Base-by-base conservation (phyloP, 768 basidiomycete genomes). In the Coprinopsis sp. region DNA sequence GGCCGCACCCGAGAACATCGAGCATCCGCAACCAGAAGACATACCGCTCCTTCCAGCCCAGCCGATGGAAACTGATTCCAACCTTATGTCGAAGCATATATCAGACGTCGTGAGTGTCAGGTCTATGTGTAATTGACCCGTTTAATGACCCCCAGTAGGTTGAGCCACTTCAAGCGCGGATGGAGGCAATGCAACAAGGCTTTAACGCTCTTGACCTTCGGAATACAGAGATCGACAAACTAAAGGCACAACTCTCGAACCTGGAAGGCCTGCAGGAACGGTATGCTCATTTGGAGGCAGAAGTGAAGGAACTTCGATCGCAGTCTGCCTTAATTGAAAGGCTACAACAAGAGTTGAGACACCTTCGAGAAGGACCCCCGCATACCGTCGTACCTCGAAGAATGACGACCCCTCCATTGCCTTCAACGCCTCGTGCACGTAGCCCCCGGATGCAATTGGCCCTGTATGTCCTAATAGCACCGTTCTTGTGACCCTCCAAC, bases 81-180 rank as follows among this genome's bases (percentile, higher is more conserved):
- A 29, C 25, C 12, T 13, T 29, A 37, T 49, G 14, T 49, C 47
- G 78, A 54, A 56, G 16, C 47, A 43, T 28, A 49, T 49, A 24
- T 30, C 79, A 18, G 64, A 72, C 46, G 60, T 65, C 3, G 65
- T 80, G 41, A 73, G 71, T 57, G 57, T 36, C 33, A 34, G 16
- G 4, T 14, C 23, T 27, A 10, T n/a, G 13, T 29, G 24, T 12
- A 18, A 25, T 37, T 18, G 13, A 6, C n/a, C 21, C 16, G 11
- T 22, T 22, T n/a, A 10, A 21, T 45, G 75, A 80, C 54, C 55
- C 79, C 18, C 63, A 67, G 27, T 54, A 62, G 29, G 57, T 71
- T 53, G 62, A 63, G 36, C 47, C 47, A 6, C 30, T 49, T 18
- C 30, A 38, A 37, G 14, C 31, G 18, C 30, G 36, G 30, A 13